These are phyloP conservation scores for Magnolia sinica DNA, from an alignment of 164 flowering plant species.

Conservation along the genomic window DNA sequence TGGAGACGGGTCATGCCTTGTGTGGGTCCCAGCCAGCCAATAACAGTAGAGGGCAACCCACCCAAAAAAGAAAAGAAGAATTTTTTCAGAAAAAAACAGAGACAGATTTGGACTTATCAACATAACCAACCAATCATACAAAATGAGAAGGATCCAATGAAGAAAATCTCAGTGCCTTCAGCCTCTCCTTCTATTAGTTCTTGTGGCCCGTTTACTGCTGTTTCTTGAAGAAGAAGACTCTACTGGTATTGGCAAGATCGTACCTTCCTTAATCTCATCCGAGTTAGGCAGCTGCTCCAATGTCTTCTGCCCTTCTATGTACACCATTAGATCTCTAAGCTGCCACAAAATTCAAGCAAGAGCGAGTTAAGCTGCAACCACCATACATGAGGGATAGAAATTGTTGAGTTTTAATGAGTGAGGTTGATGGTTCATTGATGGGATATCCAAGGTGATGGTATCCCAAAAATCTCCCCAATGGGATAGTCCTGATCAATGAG, in stretches of 20 bases:
- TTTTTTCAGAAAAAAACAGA: too few relatives aligned
- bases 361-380: neutral
- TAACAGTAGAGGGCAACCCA: too few relatives aligned
- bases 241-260: constrained; percentile 22
- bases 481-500: neutral
- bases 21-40: too few relatives aligned
- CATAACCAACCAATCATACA: too few relatives aligned
- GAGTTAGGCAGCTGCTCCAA: constrained; percentile 39
- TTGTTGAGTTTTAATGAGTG: neutral
- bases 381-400: neutral
- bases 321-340: constrained; percentile 61
- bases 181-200: constrained; percentile 22
- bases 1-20: too few relatives aligned
- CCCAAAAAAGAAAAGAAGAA: too few relatives aligned
- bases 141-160: too few relatives aligned
- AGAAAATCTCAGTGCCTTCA: neutral
- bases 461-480: too few relatives aligned
- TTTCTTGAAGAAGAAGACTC: constrained; percentile 31
- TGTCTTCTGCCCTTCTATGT: constrained; percentile 46
- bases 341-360: constrained; percentile 21
- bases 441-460: too few relatives aligned
- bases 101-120: too few relatives aligned
- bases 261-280: constrained; percentile 40
- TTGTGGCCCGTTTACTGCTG: constrained; percentile 12
- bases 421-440: neutral